Percentiles rank a stretch among this genome's conserved stretches.
Conservation (phyloP, 2,329 filamentous ascomycete species). For the Diaporthe eres region DNA sequence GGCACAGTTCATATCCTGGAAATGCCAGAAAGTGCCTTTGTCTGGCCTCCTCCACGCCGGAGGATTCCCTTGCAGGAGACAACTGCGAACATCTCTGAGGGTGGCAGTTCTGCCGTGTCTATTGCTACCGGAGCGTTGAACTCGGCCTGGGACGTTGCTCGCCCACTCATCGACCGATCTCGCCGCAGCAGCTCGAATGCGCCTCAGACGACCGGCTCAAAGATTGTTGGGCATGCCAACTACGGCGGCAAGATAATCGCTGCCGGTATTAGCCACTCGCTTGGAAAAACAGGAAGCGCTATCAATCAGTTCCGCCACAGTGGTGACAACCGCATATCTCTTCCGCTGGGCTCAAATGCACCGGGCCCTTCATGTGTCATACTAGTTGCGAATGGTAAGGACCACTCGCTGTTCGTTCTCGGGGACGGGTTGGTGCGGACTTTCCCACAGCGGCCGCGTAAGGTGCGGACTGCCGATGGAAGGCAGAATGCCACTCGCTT, state of each 20-base stretch:
- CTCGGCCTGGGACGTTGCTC: conserved; percentile 78
- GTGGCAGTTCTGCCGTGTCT: conserved; percentile 70
- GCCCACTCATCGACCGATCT: conserved; percentile 69
- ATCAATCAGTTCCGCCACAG: conserved; percentile 81
- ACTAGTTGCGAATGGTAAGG: conserved; percentile 75
- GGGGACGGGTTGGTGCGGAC: conserved; percentile 76
- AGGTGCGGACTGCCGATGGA: conserved; percentile 66
- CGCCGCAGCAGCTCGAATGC: conserved; percentile 62
- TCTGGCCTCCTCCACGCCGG: conserved; percentile 84
- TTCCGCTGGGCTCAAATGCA: conserved; percentile 69
- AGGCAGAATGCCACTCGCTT: conserved; percentile 68
- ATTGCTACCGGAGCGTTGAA: conserved; percentile 80
- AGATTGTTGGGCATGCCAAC: conserved; percentile 72
- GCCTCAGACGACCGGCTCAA: conserved; percentile 57
- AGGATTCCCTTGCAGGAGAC: conserved; percentile 61
- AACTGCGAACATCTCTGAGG: conserved; percentile 63
- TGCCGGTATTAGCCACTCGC: conserved; percentile 80
- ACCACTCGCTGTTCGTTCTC: conserved; percentile 74
- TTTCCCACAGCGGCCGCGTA: conserved; percentile 72
- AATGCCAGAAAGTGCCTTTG: conserved; percentile 84
- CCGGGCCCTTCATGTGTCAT: conserved; percentile 73
- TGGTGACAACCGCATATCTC: conserved; percentile 80
- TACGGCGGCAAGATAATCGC: conserved; percentile 81
- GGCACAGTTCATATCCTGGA: conserved; percentile 96
- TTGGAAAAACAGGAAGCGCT: conserved; percentile 79